Percentiles rank a stretch among this genome's conserved stretches.
Conservation (phyloP, 2,329 filamentous ascomycete genomes). For the Coniochaeta ligniaria region DNA sequence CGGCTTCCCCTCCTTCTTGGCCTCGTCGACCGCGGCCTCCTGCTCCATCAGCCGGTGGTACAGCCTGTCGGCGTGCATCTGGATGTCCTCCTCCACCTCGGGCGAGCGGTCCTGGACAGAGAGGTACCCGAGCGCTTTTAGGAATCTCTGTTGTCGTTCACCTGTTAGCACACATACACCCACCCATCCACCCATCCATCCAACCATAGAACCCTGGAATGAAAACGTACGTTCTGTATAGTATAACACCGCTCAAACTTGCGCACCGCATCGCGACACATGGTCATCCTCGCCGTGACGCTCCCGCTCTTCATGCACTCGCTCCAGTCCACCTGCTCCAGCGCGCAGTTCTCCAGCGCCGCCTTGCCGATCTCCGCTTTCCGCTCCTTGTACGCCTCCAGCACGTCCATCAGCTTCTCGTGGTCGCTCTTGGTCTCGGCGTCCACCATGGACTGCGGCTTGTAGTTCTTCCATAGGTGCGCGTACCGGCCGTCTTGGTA, state of each 20-base stretch:
- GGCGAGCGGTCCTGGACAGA: slow-evolving; percentile 56
- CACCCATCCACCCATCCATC: background rate
- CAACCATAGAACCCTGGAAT: background rate
- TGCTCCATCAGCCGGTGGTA: slow-evolving; percentile 83
- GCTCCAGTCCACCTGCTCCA: slow-evolving; percentile 77
- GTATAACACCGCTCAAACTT: slow-evolving; percentile 81
- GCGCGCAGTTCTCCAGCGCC: slow-evolving; percentile 86
- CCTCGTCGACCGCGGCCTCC: slow-evolving; percentile 66
- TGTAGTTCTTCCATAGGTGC: slow-evolving; percentile 89
- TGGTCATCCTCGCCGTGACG: slow-evolving; percentile 60
- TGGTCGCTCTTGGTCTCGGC: slow-evolving; percentile 64
- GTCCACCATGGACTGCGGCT: slow-evolving; percentile 63
- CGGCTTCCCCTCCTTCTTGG: slow-evolving; percentile 53
- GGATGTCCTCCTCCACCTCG: slow-evolving; percentile 76
- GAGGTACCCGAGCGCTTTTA: slow-evolving; percentile 86
- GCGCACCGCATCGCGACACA: slow-evolving; percentile 73
- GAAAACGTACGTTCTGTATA: slow-evolving; percentile 64
- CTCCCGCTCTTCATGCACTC: slow-evolving; percentile 73
- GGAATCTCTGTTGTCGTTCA: slow-evolving; percentile 61
- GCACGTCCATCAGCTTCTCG: slow-evolving; percentile 71
- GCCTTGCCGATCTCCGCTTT: slow-evolving; percentile 70
- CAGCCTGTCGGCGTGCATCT: slow-evolving; percentile 89
- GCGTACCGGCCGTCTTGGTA: slow-evolving; percentile 62
- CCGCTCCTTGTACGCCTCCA: slow-evolving; percentile 79
- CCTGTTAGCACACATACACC: background rate